These are phyloP conservation scores for Drechslera avenae DNA, from an alignment of 2,329 filamentous ascomycete genomes.

Conservation along the genomic window DNA sequence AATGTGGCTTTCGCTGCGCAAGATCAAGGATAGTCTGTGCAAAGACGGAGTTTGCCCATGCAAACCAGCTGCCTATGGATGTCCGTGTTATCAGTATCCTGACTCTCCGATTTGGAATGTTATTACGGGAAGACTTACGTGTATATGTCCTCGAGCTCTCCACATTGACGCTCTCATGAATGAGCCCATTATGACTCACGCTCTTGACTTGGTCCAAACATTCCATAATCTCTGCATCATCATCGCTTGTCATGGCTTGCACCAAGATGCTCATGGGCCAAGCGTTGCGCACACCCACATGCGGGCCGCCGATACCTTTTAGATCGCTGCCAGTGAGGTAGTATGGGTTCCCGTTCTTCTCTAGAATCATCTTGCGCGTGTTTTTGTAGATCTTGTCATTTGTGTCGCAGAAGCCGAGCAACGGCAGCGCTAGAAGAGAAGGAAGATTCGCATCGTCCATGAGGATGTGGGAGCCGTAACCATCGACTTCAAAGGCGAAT, in stretches of 20 bases:
- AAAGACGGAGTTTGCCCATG: constrained; percentile 97
- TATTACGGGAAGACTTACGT: constrained; percentile 45
- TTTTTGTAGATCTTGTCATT: constrained; percentile 80
- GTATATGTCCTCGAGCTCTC: constrained; percentile 6
- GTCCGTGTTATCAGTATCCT: too few relatives aligned
- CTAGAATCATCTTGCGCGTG: constrained; percentile 81
- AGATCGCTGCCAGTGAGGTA: constrained; percentile 79
- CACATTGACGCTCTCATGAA: constrained; percentile 79
- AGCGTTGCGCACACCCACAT: constrained; percentile 83
- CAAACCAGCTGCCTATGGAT: constrained; percentile 74
- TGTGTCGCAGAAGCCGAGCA: constrained; percentile 73
- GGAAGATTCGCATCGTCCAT: constrained; percentile 93
- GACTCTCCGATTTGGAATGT: too few relatives aligned
- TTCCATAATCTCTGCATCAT: constrained; percentile 79
- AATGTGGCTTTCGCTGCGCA: constrained; percentile 83
- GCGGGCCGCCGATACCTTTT: constrained; percentile 82
- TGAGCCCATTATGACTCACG: constrained; percentile 75
- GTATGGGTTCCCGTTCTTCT: constrained; percentile 82
- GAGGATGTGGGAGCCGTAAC: constrained; percentile 78
- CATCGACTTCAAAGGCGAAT: constrained; percentile 87
- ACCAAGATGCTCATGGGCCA: constrained; percentile 97
- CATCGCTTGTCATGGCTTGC: constrained; percentile 84
- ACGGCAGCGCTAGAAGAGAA: constrained; percentile 75
- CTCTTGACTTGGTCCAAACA: constrained; percentile 76
- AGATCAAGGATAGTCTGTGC: constrained; percentile 89